A percentile compares a stretch with the other conserved stretches of the same genome.
Conservation (phyloP, 495 filamentous ascomycete species). For the Parmelia sp. region DNA sequence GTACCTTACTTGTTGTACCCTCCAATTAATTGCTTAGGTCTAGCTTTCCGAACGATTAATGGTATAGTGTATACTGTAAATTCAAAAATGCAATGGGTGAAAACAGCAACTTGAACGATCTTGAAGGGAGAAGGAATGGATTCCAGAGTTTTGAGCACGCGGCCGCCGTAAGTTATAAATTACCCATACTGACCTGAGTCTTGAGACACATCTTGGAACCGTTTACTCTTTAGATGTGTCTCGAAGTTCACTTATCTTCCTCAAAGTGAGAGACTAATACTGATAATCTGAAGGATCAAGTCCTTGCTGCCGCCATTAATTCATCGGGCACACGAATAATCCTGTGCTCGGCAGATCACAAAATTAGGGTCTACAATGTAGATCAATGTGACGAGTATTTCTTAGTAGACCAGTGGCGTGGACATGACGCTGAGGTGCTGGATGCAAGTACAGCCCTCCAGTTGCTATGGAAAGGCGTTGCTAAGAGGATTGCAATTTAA, state of each 20-base stretch:
- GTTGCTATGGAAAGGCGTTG: background rate
- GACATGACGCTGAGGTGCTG: conserved; percentile 84
- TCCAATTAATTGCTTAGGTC: background rate
- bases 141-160: conserved; percentile 64
- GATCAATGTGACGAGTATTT: conserved; percentile 72
- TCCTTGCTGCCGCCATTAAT: too few species aligned
- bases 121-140: conserved; percentile 30
- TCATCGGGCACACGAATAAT: conserved; percentile 88
- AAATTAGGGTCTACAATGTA: conserved; percentile 83
- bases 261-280: too few species aligned
- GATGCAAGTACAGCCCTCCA: conserved; percentile 52
- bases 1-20: background rate
- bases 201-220: too few species aligned
- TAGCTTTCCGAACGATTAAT: background rate
- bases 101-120: background rate
- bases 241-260: too few species aligned
- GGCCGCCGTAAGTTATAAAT: too few species aligned
- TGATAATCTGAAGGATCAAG: too few species aligned
- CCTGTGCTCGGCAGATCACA: conserved; percentile 86
- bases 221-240: too few species aligned
- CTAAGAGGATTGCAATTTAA: conserved; percentile 12
- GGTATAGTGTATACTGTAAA: background rate
- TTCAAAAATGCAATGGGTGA: background rate
- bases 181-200: too few species aligned
- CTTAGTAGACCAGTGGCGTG: conserved; percentile 79